Evolutionary conservation across 352 stramenopile genomes (phyloP), one percentile per base, ranked within the genome.

Genomic region (Phytophthora sojae): DNA sequence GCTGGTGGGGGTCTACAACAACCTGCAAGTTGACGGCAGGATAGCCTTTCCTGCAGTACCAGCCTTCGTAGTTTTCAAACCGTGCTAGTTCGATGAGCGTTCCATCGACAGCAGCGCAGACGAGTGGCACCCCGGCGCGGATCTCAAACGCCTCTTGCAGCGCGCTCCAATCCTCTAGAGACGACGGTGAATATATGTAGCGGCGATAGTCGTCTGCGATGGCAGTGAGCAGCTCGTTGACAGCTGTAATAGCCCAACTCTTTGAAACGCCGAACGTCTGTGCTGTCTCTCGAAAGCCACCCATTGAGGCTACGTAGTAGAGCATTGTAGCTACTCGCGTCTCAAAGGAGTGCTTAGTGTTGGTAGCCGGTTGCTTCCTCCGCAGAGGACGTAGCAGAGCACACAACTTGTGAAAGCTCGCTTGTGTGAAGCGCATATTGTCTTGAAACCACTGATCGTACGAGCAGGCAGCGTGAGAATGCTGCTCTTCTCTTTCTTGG

Each of bases 1-100:
- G 60, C 14, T 54, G 35, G 1, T 17, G 17, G 25, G 23, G 25
- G 32, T 60, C 49, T 9, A 54, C 21, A 12, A 60, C 7, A 7
- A 51, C 50, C 55, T 67, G 60, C 17, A 54, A n/a, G 14, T 60
- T 67, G 6, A 67, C 25, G 4, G 50, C 50, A 11, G 30, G 50
- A 9, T 49, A 67, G 3, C 44, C 57, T 7, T 64, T 56, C 0
- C 44, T 17, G 9, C 57, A 56, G 14, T 67, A 60, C 17, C 37
- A 67, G 1, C 50, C 50, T 14, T 60, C 49, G 11, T 54, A 60
- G 6, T 59, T 37, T 35, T 59, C 37, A 32, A 60, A 55, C 1
- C 60, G 32, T 25, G 37, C 9, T 5, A 67, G 4, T 1, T 67
- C 17, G 6, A 54, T 35, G 1, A 60, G 15, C 12, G 50, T 60